Evolutionary conservation across 495 filamentous ascomycete species (phyloP), one percentile per base, ranked within the genome.

Genomic region (Aspergillus leporis): DNA sequence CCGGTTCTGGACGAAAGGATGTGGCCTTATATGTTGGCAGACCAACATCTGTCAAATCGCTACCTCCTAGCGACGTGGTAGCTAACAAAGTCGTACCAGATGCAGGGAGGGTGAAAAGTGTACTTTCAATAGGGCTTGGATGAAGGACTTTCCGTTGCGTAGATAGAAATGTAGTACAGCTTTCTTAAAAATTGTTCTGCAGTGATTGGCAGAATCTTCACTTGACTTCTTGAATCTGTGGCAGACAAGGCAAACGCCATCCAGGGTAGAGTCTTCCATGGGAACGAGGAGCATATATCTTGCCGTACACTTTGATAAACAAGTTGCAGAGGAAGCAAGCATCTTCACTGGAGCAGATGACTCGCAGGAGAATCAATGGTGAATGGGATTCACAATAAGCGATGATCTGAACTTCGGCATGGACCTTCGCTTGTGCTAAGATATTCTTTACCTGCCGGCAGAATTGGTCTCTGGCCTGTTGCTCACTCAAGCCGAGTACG

Each of bases 271-370:
- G 47, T 59, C 61, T 21, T 31, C 61, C 61, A 40, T 59, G 61
- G 2, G 46, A 56, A 10, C 45, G 10, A 3, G 61, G 56, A 13
- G 51, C 59, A 30, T 59, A 18, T 19, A 53, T 56, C 19, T 59
- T 51, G 2, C 25, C 5, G 28, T 59, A 53, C 18, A 47, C 2
- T 10, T 43, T 4, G 16, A 63, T 31, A 51, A 23, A 63, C 5
- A 56, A 5, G 45, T 56, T 63, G 55, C 61, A 63, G 9, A 63
- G 47, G 52, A 63, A 63, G 56, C 56, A 63, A 13, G 61, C 61
- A 18, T 63, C 61, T 28, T 63, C 59, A 46, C 61, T 63, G 5
- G 55, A 63, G 50, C 61, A 59, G n/a, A 63, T 53, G 4, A 63
- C 55, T 46, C 61, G 56, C 32, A 55, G 61, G 28, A 47, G 32